Evolutionary conservation across 345 rosid genomes (phyloP), one percentile per base, ranked within the genome.

Genomic region (Brassica incana): DNA sequence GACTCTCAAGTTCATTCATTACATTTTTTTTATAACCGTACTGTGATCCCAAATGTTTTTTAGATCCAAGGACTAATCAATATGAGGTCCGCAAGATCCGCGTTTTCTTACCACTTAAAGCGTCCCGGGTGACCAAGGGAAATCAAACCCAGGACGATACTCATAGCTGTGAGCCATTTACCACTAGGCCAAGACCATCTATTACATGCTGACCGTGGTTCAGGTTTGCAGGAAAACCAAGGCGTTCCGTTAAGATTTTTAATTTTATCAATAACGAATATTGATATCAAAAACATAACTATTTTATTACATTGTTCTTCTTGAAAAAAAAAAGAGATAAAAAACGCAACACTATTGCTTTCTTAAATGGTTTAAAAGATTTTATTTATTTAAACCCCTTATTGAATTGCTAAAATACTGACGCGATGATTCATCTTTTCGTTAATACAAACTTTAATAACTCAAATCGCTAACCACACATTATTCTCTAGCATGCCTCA

Each of bases 401-500:
- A 65, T 15, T 65, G 50, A 16, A 35, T 35, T 16, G 23, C 14
- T 25, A 65, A 8, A 65, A 35, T 35, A 35, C 50, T 9, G 69
- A 65, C 63, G 12, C 8, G 30, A 18, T 65, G 50, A 8, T 35
- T 65, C 69, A 8, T 36, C n/a, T 2, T 16, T 65, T 36, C 30
- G 32, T 59, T 59, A 59, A 23, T 59, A 59, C 63, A 59, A 40
- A 40, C 23, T 23, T 59, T 16, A 56, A 1, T 59, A 71, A 63
- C 60, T 10, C 0, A 3, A 3, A 54, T 15, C 29, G 64, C 30
- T 56, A 48, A 0, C 12, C 8, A 3, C 30, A 30, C 61, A 10
- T 18, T 16, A 6, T 12, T 33, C 43, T 64, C 62, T 74, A 63
- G 5, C 67, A 67, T 15, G 59, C 70, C 23, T 67, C 71, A 61